Evolutionary conservation across 176 grass and related monocot genomes (phyloP), one percentile per base, ranked within the genome.

Genomic region (Pharus latifolius): DNA sequence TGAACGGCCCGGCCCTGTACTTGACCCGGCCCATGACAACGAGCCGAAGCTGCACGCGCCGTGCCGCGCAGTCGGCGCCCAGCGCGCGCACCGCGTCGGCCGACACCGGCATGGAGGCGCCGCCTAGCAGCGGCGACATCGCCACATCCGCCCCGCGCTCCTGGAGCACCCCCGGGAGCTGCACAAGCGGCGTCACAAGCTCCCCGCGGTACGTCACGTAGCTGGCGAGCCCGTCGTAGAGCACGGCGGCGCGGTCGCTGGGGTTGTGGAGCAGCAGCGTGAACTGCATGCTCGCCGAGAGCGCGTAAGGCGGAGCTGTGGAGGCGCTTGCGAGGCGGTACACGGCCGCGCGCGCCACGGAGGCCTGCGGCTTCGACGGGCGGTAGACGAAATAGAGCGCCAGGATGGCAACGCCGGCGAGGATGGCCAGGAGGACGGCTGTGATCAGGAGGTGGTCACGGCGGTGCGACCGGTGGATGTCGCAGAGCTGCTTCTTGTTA

Each of bases 261-360:
- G 88, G 92, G 85, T 96, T 92, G 88, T 80, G 85, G 44, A 86
- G 75, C 75, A 87, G 28, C 53, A 89, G 45, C 23, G 83, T 89
- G 83, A 96, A 79, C 73, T 87, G 83, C 54, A 52, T 4, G 17
- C 54, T 52, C 12, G 62, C 54, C 35, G 34, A 7, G 46, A 85
- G 54, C 34, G 28, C 54, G 62, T 74, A 54, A 0, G 46, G 52
- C 53, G 54, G 17, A 41, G 20, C 16, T 1, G 40, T 25, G 25
- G 52, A 60, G 48, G 1, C 14, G 76, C 29, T 61, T 11, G 64
- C 38, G 63, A 89, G 53, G 31, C 55, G 67, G 76, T 78, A 92
- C 60, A 96, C 67, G 10, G 77, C 64, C 60, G 80, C 63, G 50
- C 65, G 48, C 30, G 30, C 7, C 28, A 92, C 82, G 43, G 69